Evolutionary conservation across 768 basidiomycete genomes (phyloP), one percentile per base, ranked within the genome.

Genomic region (Termitomyces sp.): DNA sequence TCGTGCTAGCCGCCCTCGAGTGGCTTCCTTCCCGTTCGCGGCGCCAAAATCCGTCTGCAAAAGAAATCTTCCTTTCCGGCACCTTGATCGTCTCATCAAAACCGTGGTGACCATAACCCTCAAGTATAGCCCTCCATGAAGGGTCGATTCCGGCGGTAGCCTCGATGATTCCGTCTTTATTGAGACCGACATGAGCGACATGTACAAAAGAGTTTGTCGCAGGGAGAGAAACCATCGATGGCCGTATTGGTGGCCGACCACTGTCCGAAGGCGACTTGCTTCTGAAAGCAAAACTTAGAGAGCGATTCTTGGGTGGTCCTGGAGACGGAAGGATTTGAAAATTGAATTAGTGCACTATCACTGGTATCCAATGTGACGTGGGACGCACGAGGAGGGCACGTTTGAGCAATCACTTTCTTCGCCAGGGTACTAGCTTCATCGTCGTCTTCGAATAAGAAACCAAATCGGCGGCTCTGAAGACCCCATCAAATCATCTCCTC

Each of bases 171-270:
- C 81, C 82, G 7, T 75, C 70, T 51, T 69, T 70, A 60, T 76
- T 78, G 46, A 85, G 68, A 7, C 85, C 85, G 48, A 88, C 77
- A 64, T 88, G 87, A 20, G 81, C 77, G 51, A 86, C 73, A 61
- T 89, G 86, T 53, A 80, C 78, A 65, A 88, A 88, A 20, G 86
- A 82, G 53, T 82, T 75, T 4, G 81, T 76, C 0, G 77, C 68
- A 0, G 86, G 86, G 16, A 76, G 64, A 13, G 86, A 86, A 58
- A 88, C 82, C 70, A 81, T 70, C 9, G 73, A 68, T 3, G 73
- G 66, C 10, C 72, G 66, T 54, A 78, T 66, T 18, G 64, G 48
- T 25, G 45, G 52, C 29, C 58, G 57, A 42, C 57, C 59, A 66
- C 57, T 68, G 38, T 38, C 20, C 45, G 59, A 69, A 57, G 57